Base-by-base conservation (phyloP, 2,329 filamentous ascomycete genomes). In the Sporothrix pseudoabietina region DNA sequence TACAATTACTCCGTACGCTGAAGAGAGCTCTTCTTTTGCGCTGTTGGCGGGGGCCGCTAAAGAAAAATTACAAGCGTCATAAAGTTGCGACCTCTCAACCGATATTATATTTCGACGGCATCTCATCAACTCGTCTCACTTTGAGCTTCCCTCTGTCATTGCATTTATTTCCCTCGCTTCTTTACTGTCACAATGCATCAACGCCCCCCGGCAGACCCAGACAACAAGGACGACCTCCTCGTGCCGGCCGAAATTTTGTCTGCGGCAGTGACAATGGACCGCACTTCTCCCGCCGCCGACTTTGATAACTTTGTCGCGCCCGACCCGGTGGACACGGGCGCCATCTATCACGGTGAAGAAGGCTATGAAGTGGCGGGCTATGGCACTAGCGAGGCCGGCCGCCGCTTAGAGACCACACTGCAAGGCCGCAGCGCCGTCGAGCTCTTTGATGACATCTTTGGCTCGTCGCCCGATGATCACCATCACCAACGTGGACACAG, bases 361-460 rank as follows among this genome's bases (percentile, higher is more conserved):
- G 73, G 8, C 22, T 19, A 30, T 8, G 52, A 22, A 3, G 52
- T 4, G 8, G 2, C 39, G 7, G 19, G n/a, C 7, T 26, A 39
- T 22, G 22, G 14, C 5, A 32, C 59, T 7, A 44, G 47, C n/a
- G 41, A 32, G 19, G 39, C 57, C 44, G 52, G 52, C 39, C 49
- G 54, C 19, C 39, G 22, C 57, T 63, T 22, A 16, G 32, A 4
- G 59, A 52, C 26, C 52, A 70, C 14, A 26, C 35, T 6, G 3
- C n/a, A 47, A 19, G 35, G 68, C 1, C 22, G 71, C 9, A 32
- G 57, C 9, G 47, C 19, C 26, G 39, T 70, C 2, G 76, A 76
- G 22, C 32, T 77, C 0, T 61, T 78, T 39, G 77, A 76, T 66
- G 77, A 78, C 54, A 74, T 78, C 1, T 78, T 78, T 73, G 77